Evolutionary conservation across 2,329 filamentous ascomycete species (phyloP).

Genomic region (Exserohilum rostratum): DNA sequence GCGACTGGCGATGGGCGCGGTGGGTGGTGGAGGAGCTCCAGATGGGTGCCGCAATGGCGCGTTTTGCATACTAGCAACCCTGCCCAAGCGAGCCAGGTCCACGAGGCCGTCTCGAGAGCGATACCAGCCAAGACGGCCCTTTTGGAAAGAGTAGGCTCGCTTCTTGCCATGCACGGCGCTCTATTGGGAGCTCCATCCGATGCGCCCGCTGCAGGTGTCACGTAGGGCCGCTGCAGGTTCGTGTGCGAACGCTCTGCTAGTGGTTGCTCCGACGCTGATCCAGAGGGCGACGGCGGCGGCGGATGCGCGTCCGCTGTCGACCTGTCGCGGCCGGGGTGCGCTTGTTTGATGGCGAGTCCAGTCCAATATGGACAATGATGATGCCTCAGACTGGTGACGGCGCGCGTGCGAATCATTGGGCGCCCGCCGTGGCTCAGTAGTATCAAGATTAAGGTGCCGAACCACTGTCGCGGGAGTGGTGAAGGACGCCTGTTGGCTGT

Average conservation of each 20-base stretch:
- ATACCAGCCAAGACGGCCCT: conserved; percentile 21
- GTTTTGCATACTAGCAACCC: conserved; percentile 21
- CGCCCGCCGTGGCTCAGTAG: too few relatives aligned
- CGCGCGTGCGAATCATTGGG: too few relatives aligned
- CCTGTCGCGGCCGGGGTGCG: background rate
- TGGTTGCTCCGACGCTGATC: background rate
- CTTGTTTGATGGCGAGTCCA: background rate
- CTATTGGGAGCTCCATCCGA: conserved; percentile 11
- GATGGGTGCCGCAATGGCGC: conserved; percentile 23
- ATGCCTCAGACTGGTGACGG: too few relatives aligned
- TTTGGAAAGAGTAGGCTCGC: conserved; percentile 20
- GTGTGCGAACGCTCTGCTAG: background rate
- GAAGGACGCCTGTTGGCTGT: conserved; percentile 6
- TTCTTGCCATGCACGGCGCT: conserved; percentile 26
- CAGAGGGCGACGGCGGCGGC: background rate
- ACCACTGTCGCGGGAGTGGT: conserved; percentile 7
- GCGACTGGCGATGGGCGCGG: background rate
- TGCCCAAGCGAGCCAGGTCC: conserved; percentile 20
- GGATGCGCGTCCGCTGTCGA: background rate
- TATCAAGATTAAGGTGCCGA: conserved; percentile 9
- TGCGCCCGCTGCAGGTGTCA: conserved; percentile 14
- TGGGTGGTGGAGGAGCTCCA: conserved; percentile 17
- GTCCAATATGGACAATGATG: too few relatives aligned
- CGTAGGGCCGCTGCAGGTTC: background rate
- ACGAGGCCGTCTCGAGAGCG: conserved; percentile 24